phyloP scores from a whole-genome alignment of 2,329 filamentous ascomycete genomes.

The Neopestalotiopsis sp. region DNA sequence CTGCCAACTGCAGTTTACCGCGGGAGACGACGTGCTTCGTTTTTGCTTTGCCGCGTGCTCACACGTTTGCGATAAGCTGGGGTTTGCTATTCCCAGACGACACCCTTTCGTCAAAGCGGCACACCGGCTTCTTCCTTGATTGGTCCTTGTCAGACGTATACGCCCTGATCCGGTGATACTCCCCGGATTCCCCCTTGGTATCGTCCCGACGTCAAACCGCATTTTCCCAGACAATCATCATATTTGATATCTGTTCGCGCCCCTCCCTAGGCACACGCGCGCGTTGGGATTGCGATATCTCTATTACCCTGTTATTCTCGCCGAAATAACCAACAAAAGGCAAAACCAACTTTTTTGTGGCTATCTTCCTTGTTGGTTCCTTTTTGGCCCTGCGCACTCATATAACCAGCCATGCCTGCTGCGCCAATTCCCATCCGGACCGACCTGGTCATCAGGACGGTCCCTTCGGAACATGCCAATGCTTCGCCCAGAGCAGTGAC shows the following conservation, averaged over 20 bases:
- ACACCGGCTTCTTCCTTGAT: constrained; percentile 18
- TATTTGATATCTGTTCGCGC: constrained; percentile 16
- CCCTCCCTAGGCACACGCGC: not conserved
- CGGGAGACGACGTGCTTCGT: constrained; percentile 15
- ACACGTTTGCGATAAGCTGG: constrained; percentile 22
- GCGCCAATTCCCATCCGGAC: constrained; percentile 41
- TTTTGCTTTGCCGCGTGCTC: constrained; percentile 17
- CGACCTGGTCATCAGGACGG: constrained; percentile 37
- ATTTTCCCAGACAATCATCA: constrained; percentile 11
- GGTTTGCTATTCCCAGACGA: constrained; percentile 20
- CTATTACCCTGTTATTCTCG: not conserved
- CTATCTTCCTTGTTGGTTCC: not conserved
- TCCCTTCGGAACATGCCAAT: constrained; percentile 32
- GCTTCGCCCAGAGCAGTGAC: constrained; percentile 32
- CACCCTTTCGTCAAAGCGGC: constrained; percentile 20
- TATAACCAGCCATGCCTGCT: constrained; percentile 30
- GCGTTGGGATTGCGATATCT: constrained; percentile 3
- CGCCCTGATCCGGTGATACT: constrained; percentile 22
- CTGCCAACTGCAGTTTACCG: constrained; percentile 21
- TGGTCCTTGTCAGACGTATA: constrained; percentile 16
- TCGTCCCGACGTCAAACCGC: constrained; percentile 14
- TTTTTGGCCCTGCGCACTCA: not conserved
- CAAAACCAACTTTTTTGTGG: not conserved
- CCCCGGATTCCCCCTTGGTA: constrained; percentile 17
- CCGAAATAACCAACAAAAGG: not conserved